These are phyloP conservation scores for Populus ilicifolia DNA, from an alignment of 345 rosid species.

Conservation along the genomic window DNA sequence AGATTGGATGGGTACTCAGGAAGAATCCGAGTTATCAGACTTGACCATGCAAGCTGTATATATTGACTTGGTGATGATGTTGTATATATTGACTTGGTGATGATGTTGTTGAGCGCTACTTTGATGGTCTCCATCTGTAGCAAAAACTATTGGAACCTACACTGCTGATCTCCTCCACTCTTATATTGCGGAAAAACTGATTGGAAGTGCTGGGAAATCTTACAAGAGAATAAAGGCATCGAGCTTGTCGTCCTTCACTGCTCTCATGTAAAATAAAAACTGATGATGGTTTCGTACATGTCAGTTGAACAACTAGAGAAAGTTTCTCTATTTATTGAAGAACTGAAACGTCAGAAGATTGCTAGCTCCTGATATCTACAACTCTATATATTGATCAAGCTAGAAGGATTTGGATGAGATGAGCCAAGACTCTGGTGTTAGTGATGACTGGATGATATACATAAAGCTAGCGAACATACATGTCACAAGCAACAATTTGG, in stretches of 20 bases:
- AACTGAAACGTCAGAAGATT: constrained; percentile 52
- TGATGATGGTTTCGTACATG: constrained; percentile 88
- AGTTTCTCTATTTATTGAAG: constrained; percentile 52
- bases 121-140: constrained; percentile 53
- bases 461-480: constrained; percentile 49
- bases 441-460: constrained; percentile 61
- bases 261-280: constrained; percentile 75
- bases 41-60: constrained; percentile 53
- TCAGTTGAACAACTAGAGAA: constrained; percentile 83
- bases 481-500: constrained; percentile 6
- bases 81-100: constrained; percentile 73
- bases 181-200: constrained; percentile 54
- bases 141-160: constrained; percentile 70
- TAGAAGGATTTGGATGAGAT: constrained; percentile 62
- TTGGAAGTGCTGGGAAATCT: constrained; percentile 60
- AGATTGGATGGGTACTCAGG: constrained; percentile 73
- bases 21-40: constrained; percentile 53
- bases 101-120: constrained; percentile 85
- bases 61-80: constrained; percentile 81
- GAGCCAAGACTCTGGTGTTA: constrained; percentile 39
- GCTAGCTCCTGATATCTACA: constrained; percentile 63
- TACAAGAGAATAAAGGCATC: constrained; percentile 52
- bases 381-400: constrained; percentile 49
- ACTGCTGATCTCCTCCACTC: constrained; percentile 83
- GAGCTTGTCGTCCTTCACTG: constrained; percentile 44